Evolutionary conservation across 108 stramenopile species (phyloP).

Genomic region (Discostella stelligeroides): DNA sequence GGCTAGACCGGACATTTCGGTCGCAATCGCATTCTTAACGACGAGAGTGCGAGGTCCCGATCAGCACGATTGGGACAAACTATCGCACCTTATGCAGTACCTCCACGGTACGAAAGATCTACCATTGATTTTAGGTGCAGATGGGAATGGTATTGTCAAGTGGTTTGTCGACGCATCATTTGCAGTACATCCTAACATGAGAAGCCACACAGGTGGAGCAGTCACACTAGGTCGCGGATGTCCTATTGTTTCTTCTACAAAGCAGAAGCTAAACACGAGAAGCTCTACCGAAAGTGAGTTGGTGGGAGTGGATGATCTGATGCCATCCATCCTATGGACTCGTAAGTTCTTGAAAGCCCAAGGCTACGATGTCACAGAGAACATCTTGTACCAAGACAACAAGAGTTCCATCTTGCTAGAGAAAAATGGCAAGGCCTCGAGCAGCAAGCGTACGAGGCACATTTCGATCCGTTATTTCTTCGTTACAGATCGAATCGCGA

Average conservation of each 20-base stretch:
- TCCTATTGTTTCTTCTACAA: slow-evolving; percentile 3
- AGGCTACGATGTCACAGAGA: slow-evolving; percentile 36
- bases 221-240: slow-evolving; percentile 54
- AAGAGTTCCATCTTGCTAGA: slow-evolving; percentile 56
- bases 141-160: slow-evolving; percentile 7
- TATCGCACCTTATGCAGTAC: slow-evolving; percentile 47
- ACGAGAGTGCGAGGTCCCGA: slow-evolving; percentile 29
- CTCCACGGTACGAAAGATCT: slow-evolving; percentile 36
- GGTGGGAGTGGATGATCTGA: slow-evolving; percentile 43
- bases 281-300: slow-evolving; percentile 64
- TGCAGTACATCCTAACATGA: slow-evolving; percentile 47
- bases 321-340: slow-evolving; percentile 53
- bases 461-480: too few relatives aligned
- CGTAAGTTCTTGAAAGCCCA: slow-evolving; percentile 50
- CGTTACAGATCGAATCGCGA: background rate
- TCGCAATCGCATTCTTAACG: slow-evolving; percentile 54
- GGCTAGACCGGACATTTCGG: slow-evolving; percentile 32
- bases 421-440: slow-evolving; percentile 45
- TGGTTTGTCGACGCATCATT: slow-evolving; percentile 62
- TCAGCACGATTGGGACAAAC: slow-evolving; percentile 33
- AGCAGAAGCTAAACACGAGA: slow-evolving; percentile 47
- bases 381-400: slow-evolving; percentile 57
- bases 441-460: slow-evolving; percentile 49
- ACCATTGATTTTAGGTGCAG: slow-evolving; percentile 12
- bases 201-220: slow-evolving; percentile 56